A percentile compares a stretch with the other conserved stretches of the same genome.
Conservation (phyloP, 2,329 filamentous ascomycete genomes). For the Aureobasidium sp. region DNA sequence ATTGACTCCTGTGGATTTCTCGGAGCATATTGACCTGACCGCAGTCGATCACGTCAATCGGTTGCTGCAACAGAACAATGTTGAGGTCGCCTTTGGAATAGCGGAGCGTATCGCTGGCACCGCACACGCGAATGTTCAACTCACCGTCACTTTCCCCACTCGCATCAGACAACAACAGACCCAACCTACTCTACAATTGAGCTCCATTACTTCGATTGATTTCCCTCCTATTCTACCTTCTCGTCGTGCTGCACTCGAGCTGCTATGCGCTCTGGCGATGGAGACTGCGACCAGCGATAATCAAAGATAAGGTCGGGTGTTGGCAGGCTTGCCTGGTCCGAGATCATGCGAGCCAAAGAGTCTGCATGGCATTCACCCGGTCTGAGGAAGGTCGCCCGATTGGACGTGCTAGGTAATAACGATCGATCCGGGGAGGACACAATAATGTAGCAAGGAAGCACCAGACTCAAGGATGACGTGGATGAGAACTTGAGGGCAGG, state of each 20-base stretch:
- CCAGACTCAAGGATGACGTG: too few species aligned
- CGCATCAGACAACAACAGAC: background rate
- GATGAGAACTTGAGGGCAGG: background rate
- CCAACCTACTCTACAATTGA: background rate
- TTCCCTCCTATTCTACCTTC: background rate
- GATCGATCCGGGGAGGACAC: background rate
- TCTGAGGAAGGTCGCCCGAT: background rate
- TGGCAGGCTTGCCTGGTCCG: background rate
- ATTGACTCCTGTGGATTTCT: background rate
- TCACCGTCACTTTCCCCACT: background rate
- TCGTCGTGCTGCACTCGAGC: background rate
- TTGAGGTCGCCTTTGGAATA: background rate
- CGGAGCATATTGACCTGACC: background rate
- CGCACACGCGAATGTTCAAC: background rate
- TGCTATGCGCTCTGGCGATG: background rate
- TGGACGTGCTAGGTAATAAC: background rate
- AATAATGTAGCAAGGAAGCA: background rate
- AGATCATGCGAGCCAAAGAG: background rate
- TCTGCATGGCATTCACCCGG: background rate
- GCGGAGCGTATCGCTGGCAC: background rate
- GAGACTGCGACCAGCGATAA: background rate
- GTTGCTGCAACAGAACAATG: background rate
- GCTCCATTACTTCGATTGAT: background rate
- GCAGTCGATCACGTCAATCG: background rate
- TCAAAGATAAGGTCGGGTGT: too few species aligned